Base-by-base conservation (phyloP, 1,284 basidiomycete species). In the Apiotrichum porosum region DNA sequence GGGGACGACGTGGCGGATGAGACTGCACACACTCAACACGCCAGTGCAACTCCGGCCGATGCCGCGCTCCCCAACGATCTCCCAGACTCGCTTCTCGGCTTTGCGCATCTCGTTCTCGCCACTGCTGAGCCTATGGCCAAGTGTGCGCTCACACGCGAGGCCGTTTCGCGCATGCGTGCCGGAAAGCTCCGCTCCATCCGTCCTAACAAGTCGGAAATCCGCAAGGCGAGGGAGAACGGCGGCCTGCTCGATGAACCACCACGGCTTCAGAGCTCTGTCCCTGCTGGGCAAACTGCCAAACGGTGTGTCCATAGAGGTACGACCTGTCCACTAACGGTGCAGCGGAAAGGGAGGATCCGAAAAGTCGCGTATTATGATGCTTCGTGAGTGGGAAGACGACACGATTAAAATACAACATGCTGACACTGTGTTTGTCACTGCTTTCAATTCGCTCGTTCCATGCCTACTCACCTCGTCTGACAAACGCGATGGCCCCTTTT, bases 311-410 rank as follows among this genome's bases (percentile, higher is more conserved):
- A 28, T n/a, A 42, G 58, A 49, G 15, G 3, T 23, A 10, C 22
- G 5, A 9, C 3, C 10, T 8, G 13, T 47, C 24, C 14, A 31
- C 44, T 72, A 37, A 55, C 37, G 17, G 4, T 19, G 1, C 33
- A 68, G 84, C 41, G 79, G 79, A 0, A 76, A 77, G 37, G 79
- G 76, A 8, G 79, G 79, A 1, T 73, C 71, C 3, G 72, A 77
- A 37, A 83, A 82, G 68, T 86, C 81, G 58, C 75, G 84, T 18
- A 83, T 86, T 3, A 80, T 83, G 5, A 81, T 90, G 81, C 74
- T 92, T 18, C 79, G 90, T 73, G 37, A 54, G 65, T 61, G 2
- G 4, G 17, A 6, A 28, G 6, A 28, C 12, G 6, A 9, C 8
- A 22, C 8, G 13, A 21, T 8, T n/a, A 9, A n/a, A 3, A 42